phyloP scores from a whole-genome alignment of 768 basidiomycete genomes.

The Ephemerocybe angulata region DNA sequence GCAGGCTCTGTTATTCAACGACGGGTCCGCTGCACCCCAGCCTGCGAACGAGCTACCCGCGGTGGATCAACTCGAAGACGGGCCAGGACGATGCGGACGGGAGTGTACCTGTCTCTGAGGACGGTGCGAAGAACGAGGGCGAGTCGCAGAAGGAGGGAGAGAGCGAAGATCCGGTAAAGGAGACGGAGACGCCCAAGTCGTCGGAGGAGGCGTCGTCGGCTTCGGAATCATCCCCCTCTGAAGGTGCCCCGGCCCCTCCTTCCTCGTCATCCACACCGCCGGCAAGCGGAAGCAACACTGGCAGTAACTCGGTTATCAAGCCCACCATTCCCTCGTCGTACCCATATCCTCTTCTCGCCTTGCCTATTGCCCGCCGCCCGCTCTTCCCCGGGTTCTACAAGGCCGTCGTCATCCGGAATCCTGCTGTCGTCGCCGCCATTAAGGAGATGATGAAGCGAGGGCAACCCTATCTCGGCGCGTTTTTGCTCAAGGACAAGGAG shows the following conservation, averaged over 20 bases:
- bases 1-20: not conserved
- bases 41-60: conserved; percentile 4
- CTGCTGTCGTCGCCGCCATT: conserved; percentile 87
- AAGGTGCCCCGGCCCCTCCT: conserved; percentile 11
- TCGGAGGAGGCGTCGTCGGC: conserved; percentile 14
- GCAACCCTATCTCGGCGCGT: conserved; percentile 95
- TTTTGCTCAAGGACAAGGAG: conserved; percentile 80
- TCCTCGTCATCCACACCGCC: conserved; percentile 19
- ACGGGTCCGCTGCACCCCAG: not conserved
- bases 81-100: conserved; percentile 15
- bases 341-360: conserved; percentile 82
- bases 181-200: conserved; percentile 4
- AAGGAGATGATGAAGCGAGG: conserved; percentile 97
- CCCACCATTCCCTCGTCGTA: conserved; percentile 87
- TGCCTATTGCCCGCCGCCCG: conserved; percentile 92
- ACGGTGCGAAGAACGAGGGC: not conserved
- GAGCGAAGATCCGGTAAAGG: conserved; percentile 11
- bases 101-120: conserved; percentile 8
- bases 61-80: conserved; percentile 26
- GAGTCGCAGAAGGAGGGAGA: conserved; percentile 13
- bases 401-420: conserved; percentile 90
- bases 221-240: conserved; percentile 14
- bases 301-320: conserved; percentile 59
- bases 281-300: conserved; percentile 31
- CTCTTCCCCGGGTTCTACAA: conserved; percentile 99